Base-by-base conservation (phyloP, 1,139 yeast species). In the Hemisphaericaspora lyxosophila region DNA sequence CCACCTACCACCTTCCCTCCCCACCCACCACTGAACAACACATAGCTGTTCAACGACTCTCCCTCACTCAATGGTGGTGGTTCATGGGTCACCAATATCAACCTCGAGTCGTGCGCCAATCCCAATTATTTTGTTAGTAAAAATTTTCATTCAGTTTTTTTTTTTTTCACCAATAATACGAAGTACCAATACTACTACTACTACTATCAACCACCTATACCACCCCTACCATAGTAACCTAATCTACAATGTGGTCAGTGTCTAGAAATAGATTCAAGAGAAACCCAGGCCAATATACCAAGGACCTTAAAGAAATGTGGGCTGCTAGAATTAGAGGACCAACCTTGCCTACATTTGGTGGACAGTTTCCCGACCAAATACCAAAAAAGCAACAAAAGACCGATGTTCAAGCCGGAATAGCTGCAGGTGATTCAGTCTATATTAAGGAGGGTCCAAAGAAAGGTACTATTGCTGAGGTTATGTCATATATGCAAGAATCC, bases 391-490 rank as follows among this genome's bases (percentile, higher is more conserved):
- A 65, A 40, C 57, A 60, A 45, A 64, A 57, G 48, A 47, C 59
- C 8, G 52, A 49, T 30, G 35, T 61, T 26, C 60, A 61, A 36
- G 58, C 61, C 5, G 75, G 76, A 3, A 54, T 69, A 36, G 55
- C 66, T 19, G 60, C 57, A 34, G 75, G 75, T 5, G 78, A 72
- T 53, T 51, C 64, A 41, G 75, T 67, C 2, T 72, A 70, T 49
- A 73, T 89, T 36, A 69, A 80, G 20, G 70, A 71, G 38, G 97
- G 96, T 14, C 72, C 73, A 36, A 76, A 78, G 54, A 78, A 78
- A 51, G 96, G 96, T 17, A 81, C 78, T 17, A 73, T 89, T 13
- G 80, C 90, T 17, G 78, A 79, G 40, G 62, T 71, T 11, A 53
- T 59, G 43, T 45, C 53, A 28, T 62, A 62, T 35, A 51, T 61